Evolutionary conservation across 257 asterid species (phyloP).

Genomic region (Solanum piurae): DNA sequence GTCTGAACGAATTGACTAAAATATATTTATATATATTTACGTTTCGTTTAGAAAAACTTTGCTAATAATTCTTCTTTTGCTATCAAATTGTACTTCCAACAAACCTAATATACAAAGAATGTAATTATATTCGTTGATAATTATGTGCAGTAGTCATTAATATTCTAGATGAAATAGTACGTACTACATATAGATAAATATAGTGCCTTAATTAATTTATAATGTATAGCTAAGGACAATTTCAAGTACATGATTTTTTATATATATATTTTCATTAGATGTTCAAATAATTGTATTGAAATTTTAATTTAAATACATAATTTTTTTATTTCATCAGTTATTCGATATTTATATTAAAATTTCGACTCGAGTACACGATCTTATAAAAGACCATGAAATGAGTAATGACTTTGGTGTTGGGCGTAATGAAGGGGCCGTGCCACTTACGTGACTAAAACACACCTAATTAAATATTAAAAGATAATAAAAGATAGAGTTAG

Average conservation of each 20-base stretch:
- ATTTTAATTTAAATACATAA: accelerated
- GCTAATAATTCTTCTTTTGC: not conserved
- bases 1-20: not conserved
- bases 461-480: not conserved
- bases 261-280: accelerated
- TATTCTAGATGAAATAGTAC: not conserved
- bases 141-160: not conserved
- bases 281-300: not conserved
- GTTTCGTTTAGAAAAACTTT: not conserved
- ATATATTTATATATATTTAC: not conserved
- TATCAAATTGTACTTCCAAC: not conserved
- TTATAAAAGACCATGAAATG: not conserved
- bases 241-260: not conserved
- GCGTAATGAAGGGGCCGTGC: not conserved
- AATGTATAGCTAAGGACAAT: not conserved
- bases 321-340: not conserved
- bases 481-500: not conserved
- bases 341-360: accelerated
- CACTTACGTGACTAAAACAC: not conserved
- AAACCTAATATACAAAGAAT: not conserved
- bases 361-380: accelerated
- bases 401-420: not conserved
- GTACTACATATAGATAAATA: not conserved
- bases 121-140: not conserved
- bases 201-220: not conserved